Evolutionary conservation across 1,139 yeast genomes (phyloP).

Genomic region (Blastobotrys apis): DNA sequence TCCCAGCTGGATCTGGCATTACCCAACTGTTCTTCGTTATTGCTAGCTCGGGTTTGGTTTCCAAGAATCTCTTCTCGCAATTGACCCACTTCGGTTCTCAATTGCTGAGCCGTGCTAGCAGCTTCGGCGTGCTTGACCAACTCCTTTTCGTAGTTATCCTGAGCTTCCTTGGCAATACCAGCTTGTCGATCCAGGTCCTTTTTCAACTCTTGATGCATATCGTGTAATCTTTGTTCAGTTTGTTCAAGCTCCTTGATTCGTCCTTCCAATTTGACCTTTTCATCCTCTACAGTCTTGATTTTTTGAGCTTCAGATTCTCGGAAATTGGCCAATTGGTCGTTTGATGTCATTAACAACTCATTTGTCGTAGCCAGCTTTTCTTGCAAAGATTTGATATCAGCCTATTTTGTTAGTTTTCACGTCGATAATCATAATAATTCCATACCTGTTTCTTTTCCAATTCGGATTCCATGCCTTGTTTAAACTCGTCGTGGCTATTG

Average conservation of each 20-base stretch:
- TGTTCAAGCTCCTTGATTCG: conserved; percentile 44
- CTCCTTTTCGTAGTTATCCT: conserved; percentile 55
- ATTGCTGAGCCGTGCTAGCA: conserved; percentile 41
- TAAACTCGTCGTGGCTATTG: conserved; percentile 43
- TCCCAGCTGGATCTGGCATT: conserved; percentile 45
- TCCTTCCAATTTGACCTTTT: conserved; percentile 38
- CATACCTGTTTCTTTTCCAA: conserved; percentile 40
- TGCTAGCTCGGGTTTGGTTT: conserved; percentile 36
- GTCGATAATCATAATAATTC: conserved; percentile 19
- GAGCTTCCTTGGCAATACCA: conserved; percentile 48
- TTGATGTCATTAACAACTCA: conserved; percentile 28
- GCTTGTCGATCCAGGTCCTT: conserved; percentile 52
- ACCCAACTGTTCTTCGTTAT: conserved; percentile 34
- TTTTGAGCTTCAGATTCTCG: conserved; percentile 24
- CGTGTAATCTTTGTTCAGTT: conserved; percentile 36
- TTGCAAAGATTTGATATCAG: conserved; percentile 39
- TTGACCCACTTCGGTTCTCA: conserved; percentile 43
- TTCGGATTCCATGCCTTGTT: conserved; percentile 39
- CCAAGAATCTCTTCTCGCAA: conserved; percentile 40
- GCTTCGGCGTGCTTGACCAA: conserved; percentile 55
- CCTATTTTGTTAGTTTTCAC: conserved; percentile 19
- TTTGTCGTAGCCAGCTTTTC: conserved; percentile 36
- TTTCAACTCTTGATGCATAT: conserved; percentile 29
- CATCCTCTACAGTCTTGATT: conserved; percentile 29
- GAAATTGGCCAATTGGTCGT: conserved; percentile 24